phyloP scores from a whole-genome alignment of 169 alveolate species.

The Plasmodium vinckei region DNA sequence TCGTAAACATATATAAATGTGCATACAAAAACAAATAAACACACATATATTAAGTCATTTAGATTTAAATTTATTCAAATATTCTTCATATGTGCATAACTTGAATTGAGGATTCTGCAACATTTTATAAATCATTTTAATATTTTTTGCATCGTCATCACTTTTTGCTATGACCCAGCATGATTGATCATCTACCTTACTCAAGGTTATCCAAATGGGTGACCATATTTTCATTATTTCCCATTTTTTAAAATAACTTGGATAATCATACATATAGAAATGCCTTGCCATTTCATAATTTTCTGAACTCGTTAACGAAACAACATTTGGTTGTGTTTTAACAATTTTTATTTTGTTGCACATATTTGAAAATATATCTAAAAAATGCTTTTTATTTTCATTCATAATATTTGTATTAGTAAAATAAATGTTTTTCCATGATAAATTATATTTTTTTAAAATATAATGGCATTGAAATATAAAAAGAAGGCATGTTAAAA shows the following conservation, averaged over 20 bases:
- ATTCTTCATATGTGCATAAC: constrained; percentile 85
- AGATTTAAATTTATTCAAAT: constrained; percentile 55
- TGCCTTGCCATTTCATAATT: constrained; percentile 89
- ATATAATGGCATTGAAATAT: constrained; percentile 83
- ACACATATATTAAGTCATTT: not conserved
- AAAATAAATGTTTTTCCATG: constrained; percentile 69
- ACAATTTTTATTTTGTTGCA: constrained; percentile 85
- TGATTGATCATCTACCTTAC: constrained; percentile 86
- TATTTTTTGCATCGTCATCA: constrained; percentile 88
- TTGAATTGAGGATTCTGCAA: constrained; percentile 86
- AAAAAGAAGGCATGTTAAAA: constrained; percentile 89
- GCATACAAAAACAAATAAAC: not conserved
- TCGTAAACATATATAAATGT: constrained; percentile 4
- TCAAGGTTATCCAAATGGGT: constrained; percentile 89
- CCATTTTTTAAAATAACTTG: constrained; percentile 90
- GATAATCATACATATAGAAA: constrained; percentile 88
- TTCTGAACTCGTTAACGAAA: constrained; percentile 83
- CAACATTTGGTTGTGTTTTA: constrained; percentile 88
- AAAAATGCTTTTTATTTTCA: constrained; percentile 33
- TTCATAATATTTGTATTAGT: constrained; percentile 20
- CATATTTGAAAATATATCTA: constrained; percentile 69
- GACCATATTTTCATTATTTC: constrained; percentile 91
- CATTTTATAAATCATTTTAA: constrained; percentile 86
- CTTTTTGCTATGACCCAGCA: constrained; percentile 90
- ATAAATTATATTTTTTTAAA: constrained; percentile 73